Conservation (phyloP, 1,284 basidiomycete species). For the Leccinum huronense region DNA sequence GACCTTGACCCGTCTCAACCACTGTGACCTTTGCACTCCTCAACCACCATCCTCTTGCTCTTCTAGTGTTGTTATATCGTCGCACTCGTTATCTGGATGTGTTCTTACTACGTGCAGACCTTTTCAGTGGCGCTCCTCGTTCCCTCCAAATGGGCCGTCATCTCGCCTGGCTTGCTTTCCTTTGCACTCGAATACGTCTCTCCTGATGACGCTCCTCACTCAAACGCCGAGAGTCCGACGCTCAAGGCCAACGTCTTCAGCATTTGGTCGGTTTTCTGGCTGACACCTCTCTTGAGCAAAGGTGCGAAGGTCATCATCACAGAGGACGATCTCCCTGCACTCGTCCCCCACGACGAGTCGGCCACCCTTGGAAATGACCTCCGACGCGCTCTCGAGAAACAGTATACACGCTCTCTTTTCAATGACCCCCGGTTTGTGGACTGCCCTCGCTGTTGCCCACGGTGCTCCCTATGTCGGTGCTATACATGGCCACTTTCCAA, state of each 20-base stretch:
- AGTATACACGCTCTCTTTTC: conserved; percentile 39
- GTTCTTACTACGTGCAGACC: conserved; percentile 43
- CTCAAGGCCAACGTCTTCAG: conserved; percentile 84
- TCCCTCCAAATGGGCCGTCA: conserved; percentile 50
- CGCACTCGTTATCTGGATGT: conserved; percentile 56
- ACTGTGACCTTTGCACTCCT: conserved; percentile 60
- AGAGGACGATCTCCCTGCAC: conserved; percentile 73
- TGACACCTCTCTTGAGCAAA: conserved; percentile 75
- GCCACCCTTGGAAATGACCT: conserved; percentile 67
- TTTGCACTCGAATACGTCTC: conserved; percentile 73
- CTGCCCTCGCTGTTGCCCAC: conserved; percentile 73
- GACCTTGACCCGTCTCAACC: conserved; percentile 64
- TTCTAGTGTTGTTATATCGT: conserved; percentile 79
- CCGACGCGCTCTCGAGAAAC: conserved; percentile 57
- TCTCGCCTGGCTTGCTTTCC: conserved; percentile 51
- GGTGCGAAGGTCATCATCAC: conserved; percentile 63
- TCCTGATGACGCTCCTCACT: conserved; percentile 56
- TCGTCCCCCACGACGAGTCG: conserved; percentile 71
- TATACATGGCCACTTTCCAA: conserved; percentile 75
- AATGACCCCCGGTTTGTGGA: conserved; percentile 52
- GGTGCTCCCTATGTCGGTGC: conserved; percentile 78
- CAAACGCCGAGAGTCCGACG: conserved; percentile 66
- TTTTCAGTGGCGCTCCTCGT: conserved; percentile 35
- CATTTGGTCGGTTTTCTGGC: conserved; percentile 75
- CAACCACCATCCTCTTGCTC: conserved; percentile 76